Percentiles rank a stretch among this genome's conserved stretches.
Conservation (phyloP, 345 rosid species). For the Dimocarpus longan region DNA sequence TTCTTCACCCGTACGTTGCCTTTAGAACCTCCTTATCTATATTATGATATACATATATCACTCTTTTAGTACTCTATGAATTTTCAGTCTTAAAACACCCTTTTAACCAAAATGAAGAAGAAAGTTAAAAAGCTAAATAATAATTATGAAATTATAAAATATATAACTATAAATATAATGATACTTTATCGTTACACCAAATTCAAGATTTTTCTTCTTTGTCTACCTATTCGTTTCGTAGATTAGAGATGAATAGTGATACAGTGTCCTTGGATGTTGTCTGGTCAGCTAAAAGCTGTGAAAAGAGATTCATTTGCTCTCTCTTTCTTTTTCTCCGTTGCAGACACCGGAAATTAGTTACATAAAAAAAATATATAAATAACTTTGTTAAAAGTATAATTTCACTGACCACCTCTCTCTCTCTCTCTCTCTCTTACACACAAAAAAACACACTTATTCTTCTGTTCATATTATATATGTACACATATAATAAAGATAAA, state of each 20-base stretch:
- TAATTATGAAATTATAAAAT: neutral
- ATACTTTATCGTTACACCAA: constrained; percentile 32
- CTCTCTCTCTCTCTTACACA: neutral
- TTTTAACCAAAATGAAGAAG: constrained; percentile 6
- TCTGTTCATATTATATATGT: neutral
- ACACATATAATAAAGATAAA: constrained; percentile 13
- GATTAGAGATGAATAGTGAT: constrained; percentile 21
- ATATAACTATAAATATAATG: neutral
- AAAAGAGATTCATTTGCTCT: constrained; percentile 43
- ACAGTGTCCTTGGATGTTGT: constrained; percentile 64
- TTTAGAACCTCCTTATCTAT: constrained; percentile 7
- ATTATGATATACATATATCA: neutral
- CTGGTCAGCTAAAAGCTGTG: constrained; percentile 58
- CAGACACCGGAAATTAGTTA: constrained; percentile 24
- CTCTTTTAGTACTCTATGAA: neutral
- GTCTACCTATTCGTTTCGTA: constrained; percentile 34
- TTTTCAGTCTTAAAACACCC: neutral
- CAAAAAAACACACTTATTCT: neutral
- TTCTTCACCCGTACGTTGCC: constrained; percentile 93
- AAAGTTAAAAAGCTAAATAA: constrained; percentile 2
- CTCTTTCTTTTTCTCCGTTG: constrained; percentile 21
- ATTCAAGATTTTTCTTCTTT: constrained; percentile 28
- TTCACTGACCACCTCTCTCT: constrained; percentile 22
- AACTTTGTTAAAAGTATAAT: constrained; percentile 26
- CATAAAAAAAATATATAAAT: neutral